Evolutionary conservation across 2,329 filamentous ascomycete genomes (phyloP), one percentile per base, ranked within the genome.

Genomic region (Eutypella sp.): DNA sequence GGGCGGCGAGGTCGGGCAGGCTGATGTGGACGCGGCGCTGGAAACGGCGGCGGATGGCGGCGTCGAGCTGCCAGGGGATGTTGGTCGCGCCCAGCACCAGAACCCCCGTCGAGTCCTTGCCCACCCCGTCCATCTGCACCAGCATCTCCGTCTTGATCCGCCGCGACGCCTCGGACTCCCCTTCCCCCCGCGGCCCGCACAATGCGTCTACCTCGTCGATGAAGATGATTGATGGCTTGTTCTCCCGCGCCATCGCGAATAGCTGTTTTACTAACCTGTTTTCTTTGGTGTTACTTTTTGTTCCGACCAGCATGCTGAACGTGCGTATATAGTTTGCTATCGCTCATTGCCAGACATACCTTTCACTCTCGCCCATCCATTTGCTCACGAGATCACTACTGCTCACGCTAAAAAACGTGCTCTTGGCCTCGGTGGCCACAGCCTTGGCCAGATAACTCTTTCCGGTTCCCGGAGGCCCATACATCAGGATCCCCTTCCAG

Each of bases 331-430:
- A n/a, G n/a, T n/a, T n/a, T n/a, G n/a, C n/a, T n/a, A n/a, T n/a
- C n/a, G n/a, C n/a, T n/a, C n/a, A n/a, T n/a, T n/a, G n/a, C n/a
- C n/a, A 47, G 18, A 58, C 75, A 41, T 72, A 95, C 89, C 90
- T 82, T 81, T 99, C 93, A 75, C 88, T 95, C 70, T 99, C 93
- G 73, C 93, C 93, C 93, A 99, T 99, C 93, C 93, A 99, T 66
- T 99, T 99, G 67, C 89, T 96, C 50, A 99, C 93, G 67, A 99
- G 68, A 66, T 99, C 93, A 63, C 89, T 95, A 76, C 89, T 95
- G 70, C 89, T 95, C 55, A 99, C 92, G 62, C 90, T 96, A 78
- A 99, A 99, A 66, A 99, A 99, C 3, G 93, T 97, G 69, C 91
- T 96, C 69, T 99, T 97, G 48, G 93, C 93, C 70, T 99, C 93